Percentiles rank a stretch among this genome's conserved stretches.
Conservation (phyloP, 495 filamentous ascomycete genomes). For the Thermothielavioides terrestris region DNA sequence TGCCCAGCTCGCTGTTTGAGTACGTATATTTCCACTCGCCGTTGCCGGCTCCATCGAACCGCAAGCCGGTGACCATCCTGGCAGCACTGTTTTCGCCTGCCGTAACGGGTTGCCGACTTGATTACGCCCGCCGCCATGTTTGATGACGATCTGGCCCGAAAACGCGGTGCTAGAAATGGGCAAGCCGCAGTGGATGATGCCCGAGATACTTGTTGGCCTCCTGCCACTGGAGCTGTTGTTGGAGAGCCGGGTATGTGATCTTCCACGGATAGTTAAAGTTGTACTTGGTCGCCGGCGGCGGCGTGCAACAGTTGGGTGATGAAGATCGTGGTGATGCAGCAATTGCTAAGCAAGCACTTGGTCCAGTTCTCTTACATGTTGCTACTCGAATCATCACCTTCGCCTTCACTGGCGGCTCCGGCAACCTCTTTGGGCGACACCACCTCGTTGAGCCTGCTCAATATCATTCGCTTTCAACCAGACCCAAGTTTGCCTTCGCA, state of each 20-base stretch:
- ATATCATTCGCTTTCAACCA: neutral
- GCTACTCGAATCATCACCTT: neutral
- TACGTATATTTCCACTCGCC: neutral
- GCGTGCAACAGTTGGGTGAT: neutral
- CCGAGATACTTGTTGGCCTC: neutral
- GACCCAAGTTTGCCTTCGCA: too few species aligned
- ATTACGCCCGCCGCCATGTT: constrained; percentile 1
- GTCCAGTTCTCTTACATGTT: neutral
- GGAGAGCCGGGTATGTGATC: neutral
- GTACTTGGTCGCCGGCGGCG: neutral
- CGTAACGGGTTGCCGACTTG: neutral
- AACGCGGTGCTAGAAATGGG: neutral
- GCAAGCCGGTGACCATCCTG: neutral
- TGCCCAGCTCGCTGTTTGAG: neutral
- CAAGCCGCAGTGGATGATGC: neutral
- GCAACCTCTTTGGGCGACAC: neutral
- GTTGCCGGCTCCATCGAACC: neutral
- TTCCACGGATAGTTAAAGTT: neutral
- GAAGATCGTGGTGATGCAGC: neutral
- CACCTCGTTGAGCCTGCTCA: neutral
- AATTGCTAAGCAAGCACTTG: neutral
- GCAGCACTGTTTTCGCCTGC: neutral
- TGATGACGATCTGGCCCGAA: constrained; percentile 1
- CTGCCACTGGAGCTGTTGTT: neutral
- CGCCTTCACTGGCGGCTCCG: neutral